Conservation (phyloP, 1,284 basidiomycete genomes). For the Thelephora terrestris region DNA sequence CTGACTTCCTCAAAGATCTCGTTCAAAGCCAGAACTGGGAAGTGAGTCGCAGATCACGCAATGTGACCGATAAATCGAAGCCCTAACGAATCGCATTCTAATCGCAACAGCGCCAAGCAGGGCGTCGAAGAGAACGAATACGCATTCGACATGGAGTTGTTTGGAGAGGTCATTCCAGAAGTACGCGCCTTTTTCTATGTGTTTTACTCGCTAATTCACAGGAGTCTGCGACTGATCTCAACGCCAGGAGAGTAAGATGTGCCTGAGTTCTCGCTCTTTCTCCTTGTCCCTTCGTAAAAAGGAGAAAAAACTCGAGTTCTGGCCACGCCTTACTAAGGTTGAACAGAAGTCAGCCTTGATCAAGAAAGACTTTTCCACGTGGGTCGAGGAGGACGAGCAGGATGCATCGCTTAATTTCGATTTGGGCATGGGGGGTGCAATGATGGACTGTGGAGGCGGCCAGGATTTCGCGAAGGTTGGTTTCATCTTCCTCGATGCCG, state of each 20-base stretch:
- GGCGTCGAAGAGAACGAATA: constrained; percentile 53
- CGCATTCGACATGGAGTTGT: constrained; percentile 67
- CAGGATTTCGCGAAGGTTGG: constrained; percentile 20
- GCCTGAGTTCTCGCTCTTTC: constrained; percentile 58
- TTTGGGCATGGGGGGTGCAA: constrained; percentile 28
- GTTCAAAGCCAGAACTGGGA: constrained; percentile 64
- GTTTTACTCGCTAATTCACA: not conserved
- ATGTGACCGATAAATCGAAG: constrained; percentile 3
- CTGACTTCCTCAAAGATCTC: constrained; percentile 54
- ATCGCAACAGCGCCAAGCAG: constrained; percentile 31
- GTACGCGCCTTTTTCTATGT: constrained; percentile 29
- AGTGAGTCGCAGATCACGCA: constrained; percentile 37
- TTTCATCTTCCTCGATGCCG: constrained; percentile 10
- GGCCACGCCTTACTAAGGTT: constrained; percentile 85
- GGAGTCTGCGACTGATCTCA: not conserved
- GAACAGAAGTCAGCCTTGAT: constrained; percentile 71
- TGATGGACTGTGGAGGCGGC: too few relatives aligned
- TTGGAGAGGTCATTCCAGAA: constrained; percentile 63
- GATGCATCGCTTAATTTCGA: constrained; percentile 42
- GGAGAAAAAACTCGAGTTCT: constrained; percentile 65
- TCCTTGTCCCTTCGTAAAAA: constrained; percentile 77
- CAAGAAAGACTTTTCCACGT: constrained; percentile 89
- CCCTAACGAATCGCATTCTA: constrained; percentile 8
- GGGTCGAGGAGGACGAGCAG: constrained; percentile 95
- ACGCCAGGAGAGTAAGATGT: constrained; percentile 52